A percentile compares a stretch with the other conserved stretches of the same genome.
phyloP scores from a whole-genome alignment of 148 eudicot species.

The Salicornia ramosissima region DNA sequence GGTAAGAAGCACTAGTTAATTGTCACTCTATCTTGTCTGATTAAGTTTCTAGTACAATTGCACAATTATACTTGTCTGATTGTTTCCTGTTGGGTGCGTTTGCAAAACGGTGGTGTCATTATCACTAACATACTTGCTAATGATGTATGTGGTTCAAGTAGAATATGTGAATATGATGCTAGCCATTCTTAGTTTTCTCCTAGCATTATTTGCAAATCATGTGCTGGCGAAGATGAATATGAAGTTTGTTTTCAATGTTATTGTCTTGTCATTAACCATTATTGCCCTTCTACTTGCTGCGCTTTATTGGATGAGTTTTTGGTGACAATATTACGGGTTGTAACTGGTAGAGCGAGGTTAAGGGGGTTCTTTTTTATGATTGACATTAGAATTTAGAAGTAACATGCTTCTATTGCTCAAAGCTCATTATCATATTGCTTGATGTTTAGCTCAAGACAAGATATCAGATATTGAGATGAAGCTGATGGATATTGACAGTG shows the following conservation, averaged over 20 bases:
- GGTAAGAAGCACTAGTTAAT: no score
- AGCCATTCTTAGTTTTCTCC: no score
- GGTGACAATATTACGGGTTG: no score
- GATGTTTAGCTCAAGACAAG: slow-evolving; percentile 56
- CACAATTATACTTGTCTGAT: no score
- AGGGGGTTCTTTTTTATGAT: background rate
- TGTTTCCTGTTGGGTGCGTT: no score
- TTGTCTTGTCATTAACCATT: background rate
- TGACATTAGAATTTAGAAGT: background rate
- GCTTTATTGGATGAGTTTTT: background rate
- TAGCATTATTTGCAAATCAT: background rate
- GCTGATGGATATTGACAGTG: slow-evolving; percentile 71
- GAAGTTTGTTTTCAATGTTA: background rate
- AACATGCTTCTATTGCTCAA: background rate
- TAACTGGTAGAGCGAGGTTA: background rate
- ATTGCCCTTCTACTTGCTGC: background rate
- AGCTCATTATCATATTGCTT: background rate
- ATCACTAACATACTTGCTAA: no score
- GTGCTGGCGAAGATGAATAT: background rate
- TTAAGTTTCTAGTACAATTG: no score
- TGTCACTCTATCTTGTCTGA: no score
- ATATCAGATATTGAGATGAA: slow-evolving; percentile 72
- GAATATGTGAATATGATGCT: no score
- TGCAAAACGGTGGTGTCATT: no score
- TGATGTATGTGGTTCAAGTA: no score